Base-by-base conservation (phyloP, 305 asterid species). In the Ajuga reptans region DNA sequence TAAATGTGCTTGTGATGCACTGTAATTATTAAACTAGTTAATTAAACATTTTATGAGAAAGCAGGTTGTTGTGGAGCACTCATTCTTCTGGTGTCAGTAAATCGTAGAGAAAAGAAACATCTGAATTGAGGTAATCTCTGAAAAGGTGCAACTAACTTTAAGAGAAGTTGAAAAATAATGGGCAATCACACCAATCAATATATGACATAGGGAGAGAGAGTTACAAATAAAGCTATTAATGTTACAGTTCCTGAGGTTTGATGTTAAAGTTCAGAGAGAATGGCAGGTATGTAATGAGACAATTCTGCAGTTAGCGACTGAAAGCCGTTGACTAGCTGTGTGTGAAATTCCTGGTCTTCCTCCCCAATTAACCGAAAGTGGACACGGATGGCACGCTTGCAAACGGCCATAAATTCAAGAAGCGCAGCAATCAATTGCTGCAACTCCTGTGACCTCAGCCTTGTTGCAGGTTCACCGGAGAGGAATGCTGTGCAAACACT, bases 401-500 rank as follows among this genome's bases (percentile, higher is more conserved):
- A 94, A 31, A 94, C 99, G 0, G 98, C 99, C 99, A 94, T 91
- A 78, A 94, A 94, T 60, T 94, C 99, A 11, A 94, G 90, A 42
- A 94, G 91, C 1, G 99, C 99, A 8, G 99, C 99, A 46, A 94
- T 91, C 55, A 94, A 86, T 64, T 94, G 99, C 76, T 94, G 99
- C 16, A 94, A 69, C 79, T 94, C 99, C 84, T 94, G 99, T 1
- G 99, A 91, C 4, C 98, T 86, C 77, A 91, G 86, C 86, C 99
- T 84, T 0, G 98, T 94, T 66, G 99, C 99, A 15, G 99, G 99
- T 69, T 94, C 99, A 34, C 99, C 99, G 1, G 99, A 94, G 17
- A 94, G 96, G 83, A 94, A 94, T 50, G 99, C 99, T 10, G 98
- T 94, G 64, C 99, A 94, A 7, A 94, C 98, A 72, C 99, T 91